Evolutionary conservation across 306 rosid species (phyloP).

Genomic region (Purshia tridentata): DNA sequence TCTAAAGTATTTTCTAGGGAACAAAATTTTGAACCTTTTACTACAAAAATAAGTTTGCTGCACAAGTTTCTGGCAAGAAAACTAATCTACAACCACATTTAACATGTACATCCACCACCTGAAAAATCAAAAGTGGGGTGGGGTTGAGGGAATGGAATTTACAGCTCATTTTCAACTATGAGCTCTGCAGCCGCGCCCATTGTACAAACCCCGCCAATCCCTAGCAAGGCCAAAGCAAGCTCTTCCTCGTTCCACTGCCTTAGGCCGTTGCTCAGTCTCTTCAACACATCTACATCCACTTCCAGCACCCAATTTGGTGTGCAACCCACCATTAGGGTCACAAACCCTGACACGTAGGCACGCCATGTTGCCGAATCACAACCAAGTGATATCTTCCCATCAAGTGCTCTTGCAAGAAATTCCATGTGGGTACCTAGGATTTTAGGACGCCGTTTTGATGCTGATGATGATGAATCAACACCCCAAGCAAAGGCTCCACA

Average conservation of each 20-base stretch:
- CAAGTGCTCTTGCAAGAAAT: slow-evolving; percentile 90
- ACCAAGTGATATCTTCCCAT: slow-evolving; percentile 90
- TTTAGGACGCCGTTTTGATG: slow-evolving; percentile 77
- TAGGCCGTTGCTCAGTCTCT: slow-evolving; percentile 77
- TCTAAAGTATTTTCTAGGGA: background rate
- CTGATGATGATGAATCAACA: slow-evolving; percentile 73
- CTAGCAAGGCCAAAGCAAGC: slow-evolving; percentile 81
- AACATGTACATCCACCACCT: slow-evolving; percentile 5
- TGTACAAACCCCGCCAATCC: slow-evolving; percentile 65
- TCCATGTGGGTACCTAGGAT: slow-evolving; percentile 77
- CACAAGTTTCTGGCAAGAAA: background rate
- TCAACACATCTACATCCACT: slow-evolving; percentile 69
- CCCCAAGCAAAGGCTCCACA: slow-evolving; percentile 97
- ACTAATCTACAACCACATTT: slow-evolving; percentile 21
- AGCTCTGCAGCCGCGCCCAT: slow-evolving; percentile 93
- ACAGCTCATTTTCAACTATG: slow-evolving; percentile 55
- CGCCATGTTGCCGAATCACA: slow-evolving; percentile 89
- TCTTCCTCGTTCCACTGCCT: slow-evolving; percentile 79
- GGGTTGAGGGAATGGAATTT: slow-evolving; percentile 18
- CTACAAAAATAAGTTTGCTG: background rate
- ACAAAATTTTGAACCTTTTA: background rate
- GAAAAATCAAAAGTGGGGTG: slow-evolving; percentile 6
- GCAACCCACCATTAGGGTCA: slow-evolving; percentile 81
- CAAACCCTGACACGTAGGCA: slow-evolving; percentile 77
- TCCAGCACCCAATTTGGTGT: slow-evolving; percentile 86